phyloP scores from a whole-genome alignment of 176 grass and related monocot species.

The Paspalum vaginatum region DNA sequence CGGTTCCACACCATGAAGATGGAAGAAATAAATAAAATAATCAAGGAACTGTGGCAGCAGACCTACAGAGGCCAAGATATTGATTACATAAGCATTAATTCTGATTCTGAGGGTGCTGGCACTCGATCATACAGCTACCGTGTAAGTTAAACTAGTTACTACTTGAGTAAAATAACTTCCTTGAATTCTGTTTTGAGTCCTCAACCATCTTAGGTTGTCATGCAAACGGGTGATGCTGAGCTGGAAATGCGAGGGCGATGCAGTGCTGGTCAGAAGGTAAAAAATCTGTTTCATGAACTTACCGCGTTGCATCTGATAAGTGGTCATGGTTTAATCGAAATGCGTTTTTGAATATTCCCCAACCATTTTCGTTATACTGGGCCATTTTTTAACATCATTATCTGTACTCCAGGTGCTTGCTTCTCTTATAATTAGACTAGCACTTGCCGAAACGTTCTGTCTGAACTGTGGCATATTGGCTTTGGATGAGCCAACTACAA shows the following conservation, averaged over 20 bases:
- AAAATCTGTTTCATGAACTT: slow-evolving; percentile 1
- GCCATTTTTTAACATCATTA: slow-evolving; percentile 20
- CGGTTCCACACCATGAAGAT: slow-evolving; percentile 98
- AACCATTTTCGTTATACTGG: too few species aligned
- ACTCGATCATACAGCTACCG: slow-evolving; percentile 95
- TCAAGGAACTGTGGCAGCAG: slow-evolving; percentile 98
- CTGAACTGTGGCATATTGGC: slow-evolving; percentile 96
- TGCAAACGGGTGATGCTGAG: slow-evolving; percentile 96
- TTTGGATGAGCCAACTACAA: slow-evolving; percentile 95
- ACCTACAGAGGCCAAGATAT: slow-evolving; percentile 98
- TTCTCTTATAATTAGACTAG: slow-evolving; percentile 97
- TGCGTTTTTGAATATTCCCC: neutral
- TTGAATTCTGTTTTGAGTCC: slow-evolving; percentile 30
- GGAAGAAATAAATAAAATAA: slow-evolving; percentile 99
- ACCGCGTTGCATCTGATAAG: neutral
- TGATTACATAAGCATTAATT: slow-evolving; percentile 92
- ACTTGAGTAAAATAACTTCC: neutral
- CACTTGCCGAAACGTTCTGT: slow-evolving; percentile 92
- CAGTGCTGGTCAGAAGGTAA: slow-evolving; percentile 98
- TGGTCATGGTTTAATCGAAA: slow-evolving; percentile 11
- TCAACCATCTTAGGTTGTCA: slow-evolving; percentile 68
- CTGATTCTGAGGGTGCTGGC: slow-evolving; percentile 89
- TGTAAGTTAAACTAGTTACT: slow-evolving; percentile 60
- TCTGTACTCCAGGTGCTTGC: slow-evolving; percentile 78
- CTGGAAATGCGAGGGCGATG: slow-evolving; percentile 97